Conservation (phyloP, 352 stramenopile species). For the Pythium plurisporium region DNA sequence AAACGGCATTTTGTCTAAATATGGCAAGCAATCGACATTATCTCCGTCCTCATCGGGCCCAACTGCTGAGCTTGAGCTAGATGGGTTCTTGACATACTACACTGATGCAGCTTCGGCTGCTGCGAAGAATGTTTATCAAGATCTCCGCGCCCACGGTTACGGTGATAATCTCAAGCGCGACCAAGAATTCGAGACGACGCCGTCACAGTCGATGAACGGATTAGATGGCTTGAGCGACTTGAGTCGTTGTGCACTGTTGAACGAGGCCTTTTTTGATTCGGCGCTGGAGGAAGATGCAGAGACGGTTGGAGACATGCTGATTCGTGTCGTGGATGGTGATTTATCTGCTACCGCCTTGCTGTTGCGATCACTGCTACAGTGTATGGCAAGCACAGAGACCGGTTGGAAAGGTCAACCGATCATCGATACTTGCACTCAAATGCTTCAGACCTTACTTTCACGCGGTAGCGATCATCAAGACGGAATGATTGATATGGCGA, state of each 20-base stretch:
- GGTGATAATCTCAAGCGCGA: slow-evolving; percentile 71
- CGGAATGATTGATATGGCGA: slow-evolving; percentile 63
- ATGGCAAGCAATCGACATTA: slow-evolving; percentile 38
- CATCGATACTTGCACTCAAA: slow-evolving; percentile 65
- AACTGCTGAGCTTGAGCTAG: slow-evolving; percentile 43
- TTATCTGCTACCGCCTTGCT: slow-evolving; percentile 53
- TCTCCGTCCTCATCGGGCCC: slow-evolving; percentile 21
- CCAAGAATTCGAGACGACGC: slow-evolving; percentile 12
- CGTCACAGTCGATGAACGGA: slow-evolving; percentile 32
- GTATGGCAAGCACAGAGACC: slow-evolving; percentile 74
- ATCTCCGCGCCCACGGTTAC: slow-evolving; percentile 77
- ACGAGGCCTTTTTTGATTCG: slow-evolving; percentile 82
- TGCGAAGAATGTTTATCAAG: slow-evolving; percentile 74
- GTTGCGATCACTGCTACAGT: slow-evolving; percentile 65
- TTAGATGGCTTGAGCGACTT: slow-evolving; percentile 48
- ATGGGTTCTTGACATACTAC: slow-evolving; percentile 81
- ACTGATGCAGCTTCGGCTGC: slow-evolving; percentile 69
- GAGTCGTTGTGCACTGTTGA: slow-evolving; percentile 59
- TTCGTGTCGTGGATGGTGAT: slow-evolving; percentile 66
- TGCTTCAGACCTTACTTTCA: slow-evolving; percentile 56
- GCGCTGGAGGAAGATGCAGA: slow-evolving; percentile 85
- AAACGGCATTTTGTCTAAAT: slow-evolving; percentile 62
- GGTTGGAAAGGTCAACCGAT: slow-evolving; percentile 85
- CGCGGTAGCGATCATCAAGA: slow-evolving; percentile 57
- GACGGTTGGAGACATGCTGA: slow-evolving; percentile 65